Base-by-base conservation (phyloP, 2,329 filamentous ascomycete genomes). In the Botrytis cinerea region DNA sequence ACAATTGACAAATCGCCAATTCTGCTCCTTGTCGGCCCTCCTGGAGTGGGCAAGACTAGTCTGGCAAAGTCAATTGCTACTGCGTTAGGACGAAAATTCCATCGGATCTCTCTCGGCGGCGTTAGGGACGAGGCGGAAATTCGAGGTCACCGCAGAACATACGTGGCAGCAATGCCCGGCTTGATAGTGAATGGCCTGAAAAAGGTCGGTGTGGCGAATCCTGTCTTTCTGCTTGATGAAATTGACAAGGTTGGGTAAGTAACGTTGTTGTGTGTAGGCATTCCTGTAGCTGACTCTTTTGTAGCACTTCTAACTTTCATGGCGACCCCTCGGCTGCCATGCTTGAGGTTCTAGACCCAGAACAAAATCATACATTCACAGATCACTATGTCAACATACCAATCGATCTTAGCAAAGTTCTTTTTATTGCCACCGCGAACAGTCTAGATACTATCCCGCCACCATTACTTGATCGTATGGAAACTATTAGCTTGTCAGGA, bases 81-180 rank as follows among this genome's bases (percentile, higher is more conserved):
- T 25, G 95, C 96, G 1, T 87, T 99, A 18, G 95, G 95, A 25
- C 91, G 96, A 76, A 97, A 98, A 82, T 99, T 99, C 82, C 95
- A 99, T 82, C 91, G 96, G 63, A 98, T 99, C 78, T 98, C 96
- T 5, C 90, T 99, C 6, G 96, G 96, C 75, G 96, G 96, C 78
- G 95, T 99, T 4, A 88, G 96, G 72, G 96, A 99, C 79, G 96
- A 99, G 82, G 96, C 96, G 25, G 96, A 99, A 84, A 98, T 99
- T 74, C 90, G 96, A 74, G 96, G 96, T 16, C 96, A 99, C 83
- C 89, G 96, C 73, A 88, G 96, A 78, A 99, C 96, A 0, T 99
- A 99, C 80, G 96, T 99, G 74, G 96, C 96, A 35, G 96, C 96
- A n/a, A 98, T 99, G 95, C 96, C 96, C 16, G 96, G 96, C 71